phyloP scores from a whole-genome alignment of 192 early-diverging fungal species.

The Gigaspora rosea region DNA sequence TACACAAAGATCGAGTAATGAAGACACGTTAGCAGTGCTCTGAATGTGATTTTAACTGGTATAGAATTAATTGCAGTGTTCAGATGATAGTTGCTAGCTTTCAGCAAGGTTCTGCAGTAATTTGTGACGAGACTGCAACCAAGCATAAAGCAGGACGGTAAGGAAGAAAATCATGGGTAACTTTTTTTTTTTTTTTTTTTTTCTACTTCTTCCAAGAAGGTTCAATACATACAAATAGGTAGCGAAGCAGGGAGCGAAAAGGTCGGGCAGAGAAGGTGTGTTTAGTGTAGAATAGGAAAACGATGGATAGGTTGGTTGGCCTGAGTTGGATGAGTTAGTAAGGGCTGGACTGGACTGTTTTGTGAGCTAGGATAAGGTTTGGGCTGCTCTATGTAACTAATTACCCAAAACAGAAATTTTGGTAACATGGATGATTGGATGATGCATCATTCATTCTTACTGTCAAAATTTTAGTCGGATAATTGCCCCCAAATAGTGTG shows the following conservation, averaged over 20 bases:
- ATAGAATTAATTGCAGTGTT: neutral
- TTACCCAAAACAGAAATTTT: constrained; percentile 31
- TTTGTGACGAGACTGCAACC: constrained; percentile 19
- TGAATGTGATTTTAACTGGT: neutral
- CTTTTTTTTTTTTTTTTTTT: neutral
- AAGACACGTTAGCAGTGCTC: constrained; percentile 11
- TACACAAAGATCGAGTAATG: constrained; percentile 8
- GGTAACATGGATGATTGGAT: constrained; percentile 22
- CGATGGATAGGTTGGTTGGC: constrained; percentile 32
- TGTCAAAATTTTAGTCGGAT: neutral
- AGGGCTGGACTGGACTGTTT: constrained; percentile 12
- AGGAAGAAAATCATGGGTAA: constrained; percentile 15
- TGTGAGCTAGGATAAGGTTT: constrained; percentile 15
- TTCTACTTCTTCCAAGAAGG: neutral
- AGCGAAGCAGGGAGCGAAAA: constrained; percentile 25
- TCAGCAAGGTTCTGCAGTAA: neutral
- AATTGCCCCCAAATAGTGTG: neutral
- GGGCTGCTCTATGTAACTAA: constrained; percentile 13
- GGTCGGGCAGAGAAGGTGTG: constrained; percentile 22
- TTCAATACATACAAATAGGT: constrained; percentile 20
- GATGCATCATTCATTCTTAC: constrained; percentile 16
- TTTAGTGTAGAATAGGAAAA: constrained; percentile 14
- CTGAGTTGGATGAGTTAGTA: constrained; percentile 29
- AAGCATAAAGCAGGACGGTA: constrained; percentile 1
- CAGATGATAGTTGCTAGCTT: constrained; percentile 2